These are phyloP conservation scores for Rubia occidens DNA, from an alignment of 305 asterid genomes.

Conservation along the genomic window DNA sequence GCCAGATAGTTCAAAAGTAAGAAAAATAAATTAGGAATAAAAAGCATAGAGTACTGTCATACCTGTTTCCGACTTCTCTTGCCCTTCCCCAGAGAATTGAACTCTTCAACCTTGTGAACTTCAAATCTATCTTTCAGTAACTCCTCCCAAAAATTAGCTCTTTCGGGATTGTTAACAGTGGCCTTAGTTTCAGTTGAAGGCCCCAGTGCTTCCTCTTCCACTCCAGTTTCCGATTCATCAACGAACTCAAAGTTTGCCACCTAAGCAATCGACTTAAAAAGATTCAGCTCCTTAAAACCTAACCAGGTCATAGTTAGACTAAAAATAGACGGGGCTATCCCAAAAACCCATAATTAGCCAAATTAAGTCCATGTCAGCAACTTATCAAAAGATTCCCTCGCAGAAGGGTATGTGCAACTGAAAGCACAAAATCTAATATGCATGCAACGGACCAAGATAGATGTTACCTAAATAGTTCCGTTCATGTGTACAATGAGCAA, in stretches of 20 bases:
- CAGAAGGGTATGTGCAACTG: not conserved
- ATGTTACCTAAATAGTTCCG: not conserved
- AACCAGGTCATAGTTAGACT: not conserved
- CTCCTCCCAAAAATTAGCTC: conserved; percentile 81
- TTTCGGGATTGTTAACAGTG: conserved; percentile 58
- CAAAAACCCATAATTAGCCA: not conserved
- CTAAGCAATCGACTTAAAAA: conserved; percentile 32
- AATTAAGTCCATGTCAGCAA: not conserved
- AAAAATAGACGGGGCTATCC: not conserved
- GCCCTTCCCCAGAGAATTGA: conserved; percentile 91
- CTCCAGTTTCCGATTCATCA: conserved; percentile 61
- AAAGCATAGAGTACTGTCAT: not conserved
- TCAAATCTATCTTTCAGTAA: conserved; percentile 75
- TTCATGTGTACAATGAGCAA: not conserved
- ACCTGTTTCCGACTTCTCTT: conserved; percentile 96
- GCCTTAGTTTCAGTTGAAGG: conserved; percentile 48
- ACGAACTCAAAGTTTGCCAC: conserved; percentile 94
- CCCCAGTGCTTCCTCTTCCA: conserved; percentile 59
- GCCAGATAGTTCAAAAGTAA: not conserved
- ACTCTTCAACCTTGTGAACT: conserved; percentile 77
- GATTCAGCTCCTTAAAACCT: conserved; percentile 10
- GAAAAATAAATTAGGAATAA: not conserved
- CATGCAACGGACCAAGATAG: not conserved
- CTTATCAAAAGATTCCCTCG: not conserved
- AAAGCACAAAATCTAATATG: not conserved